A percentile compares a stretch with the other conserved stretches of the same genome.
Evolutionary conservation across 2,329 filamentous ascomycete genomes (phyloP).

Genomic region (Aspergillus sp.): DNA sequence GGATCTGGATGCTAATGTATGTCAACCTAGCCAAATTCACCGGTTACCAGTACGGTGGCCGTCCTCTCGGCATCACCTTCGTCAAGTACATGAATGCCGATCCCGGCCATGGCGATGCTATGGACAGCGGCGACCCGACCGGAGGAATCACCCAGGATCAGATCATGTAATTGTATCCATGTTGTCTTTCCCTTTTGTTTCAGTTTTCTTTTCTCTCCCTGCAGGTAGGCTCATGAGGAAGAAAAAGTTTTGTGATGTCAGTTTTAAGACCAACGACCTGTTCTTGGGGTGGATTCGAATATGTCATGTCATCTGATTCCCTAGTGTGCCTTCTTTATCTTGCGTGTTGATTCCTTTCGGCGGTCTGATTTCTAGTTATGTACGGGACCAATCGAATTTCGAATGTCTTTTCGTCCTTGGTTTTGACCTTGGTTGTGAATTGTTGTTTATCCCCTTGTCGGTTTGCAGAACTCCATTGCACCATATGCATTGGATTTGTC

Average conservation of each 20-base stretch:
- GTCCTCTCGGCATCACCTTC: conserved; percentile 87
- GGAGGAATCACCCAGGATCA: conserved; percentile 88
- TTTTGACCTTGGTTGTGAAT: neutral
- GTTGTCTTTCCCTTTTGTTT: neutral
- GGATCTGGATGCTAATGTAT: neutral
- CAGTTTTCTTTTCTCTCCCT: conserved; percentile 2
- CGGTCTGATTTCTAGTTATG: neutral
- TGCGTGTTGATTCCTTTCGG: neutral
- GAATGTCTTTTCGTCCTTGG: neutral
- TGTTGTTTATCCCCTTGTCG: neutral
- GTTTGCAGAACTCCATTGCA: too few species aligned
- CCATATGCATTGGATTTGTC: too few species aligned
- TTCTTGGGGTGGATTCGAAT: conserved; percentile 5
- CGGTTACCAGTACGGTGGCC: conserved; percentile 93
- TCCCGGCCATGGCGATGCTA: conserved; percentile 55
- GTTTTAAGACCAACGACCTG: neutral
- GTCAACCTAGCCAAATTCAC: conserved; percentile 75
- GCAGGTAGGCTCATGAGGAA: neutral
- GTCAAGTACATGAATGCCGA: conserved; percentile 84
- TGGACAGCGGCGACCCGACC: conserved; percentile 75
- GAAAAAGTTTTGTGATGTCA: conserved; percentile 15
- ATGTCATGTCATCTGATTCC: conserved; percentile 1
- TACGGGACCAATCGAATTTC: neutral
- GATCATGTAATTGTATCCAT: conserved; percentile 70
- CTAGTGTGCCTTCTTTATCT: neutral